Percentiles rank a stretch among this genome's conserved stretches.
phyloP scores from a whole-genome alignment of 208 protist genomes.

The Trypanosoma rangeli region DNA sequence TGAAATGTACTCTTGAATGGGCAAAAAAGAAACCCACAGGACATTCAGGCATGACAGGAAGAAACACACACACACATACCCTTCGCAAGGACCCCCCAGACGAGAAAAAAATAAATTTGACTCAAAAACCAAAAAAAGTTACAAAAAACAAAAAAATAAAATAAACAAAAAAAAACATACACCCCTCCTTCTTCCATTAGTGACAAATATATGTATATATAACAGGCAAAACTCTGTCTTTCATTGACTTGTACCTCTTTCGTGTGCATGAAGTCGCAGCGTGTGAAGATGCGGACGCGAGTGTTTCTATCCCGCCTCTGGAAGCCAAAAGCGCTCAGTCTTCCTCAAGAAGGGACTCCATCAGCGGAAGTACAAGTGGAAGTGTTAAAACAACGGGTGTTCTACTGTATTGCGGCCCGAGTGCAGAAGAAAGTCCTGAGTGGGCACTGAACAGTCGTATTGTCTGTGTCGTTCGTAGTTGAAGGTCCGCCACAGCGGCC shows the following conservation, averaged over 20 bases:
- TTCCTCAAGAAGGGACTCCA: constrained; percentile 37
- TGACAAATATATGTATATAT: no score
- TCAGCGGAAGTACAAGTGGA: constrained; percentile 33
- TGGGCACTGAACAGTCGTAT: constrained; percentile 37
- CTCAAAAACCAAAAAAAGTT: no score
- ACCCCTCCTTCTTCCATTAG: no score
- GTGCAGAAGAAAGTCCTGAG: constrained; percentile 29
- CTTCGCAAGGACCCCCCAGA: neutral
- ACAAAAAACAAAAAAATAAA: no score
- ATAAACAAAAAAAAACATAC: constrained; percentile 1
- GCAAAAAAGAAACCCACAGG: neutral
- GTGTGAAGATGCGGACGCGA: neutral
- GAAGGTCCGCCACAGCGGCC: constrained; percentile 21
- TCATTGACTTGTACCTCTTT: no score
- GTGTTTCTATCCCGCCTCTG: no score
- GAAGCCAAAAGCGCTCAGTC: constrained; percentile 5
- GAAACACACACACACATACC: neutral
- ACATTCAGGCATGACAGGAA: neutral
- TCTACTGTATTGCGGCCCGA: constrained; percentile 33
- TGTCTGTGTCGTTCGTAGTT: constrained; percentile 32
- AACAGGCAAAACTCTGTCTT: no score
- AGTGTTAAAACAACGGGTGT: constrained; percentile 43
- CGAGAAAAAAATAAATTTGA: no score
- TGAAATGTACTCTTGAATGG: neutral
- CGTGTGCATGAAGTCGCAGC: neutral